A percentile compares a stretch with the other conserved stretches of the same genome.
Evolutionary conservation across 495 filamentous ascomycete species (phyloP).

Genomic region (Elasticomyces elasticus): DNA sequence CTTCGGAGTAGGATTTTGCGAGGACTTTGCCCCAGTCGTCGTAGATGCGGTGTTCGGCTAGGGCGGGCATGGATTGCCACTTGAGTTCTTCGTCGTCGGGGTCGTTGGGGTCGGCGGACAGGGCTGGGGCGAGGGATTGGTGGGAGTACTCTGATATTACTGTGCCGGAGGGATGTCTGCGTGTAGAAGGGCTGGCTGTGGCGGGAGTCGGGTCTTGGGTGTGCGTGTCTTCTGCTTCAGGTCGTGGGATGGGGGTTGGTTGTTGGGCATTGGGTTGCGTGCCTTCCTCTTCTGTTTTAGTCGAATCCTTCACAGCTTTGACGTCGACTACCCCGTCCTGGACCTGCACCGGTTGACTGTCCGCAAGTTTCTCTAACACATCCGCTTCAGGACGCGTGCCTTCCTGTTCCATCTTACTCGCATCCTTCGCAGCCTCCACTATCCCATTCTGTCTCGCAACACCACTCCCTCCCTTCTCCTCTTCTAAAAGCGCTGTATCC

Average conservation of each 20-base stretch:
- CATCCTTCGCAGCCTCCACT: too few species aligned
- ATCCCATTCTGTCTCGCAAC: too few species aligned
- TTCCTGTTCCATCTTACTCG: too few species aligned
- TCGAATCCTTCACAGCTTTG: not conserved
- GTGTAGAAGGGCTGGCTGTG: not conserved
- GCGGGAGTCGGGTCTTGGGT: not conserved
- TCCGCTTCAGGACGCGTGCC: too few species aligned
- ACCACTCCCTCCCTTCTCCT: too few species aligned
- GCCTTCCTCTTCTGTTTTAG: not conserved
- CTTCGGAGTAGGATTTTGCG: conserved; percentile 60
- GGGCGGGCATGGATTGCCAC: conserved; percentile 92
- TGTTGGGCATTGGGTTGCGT: too few species aligned
- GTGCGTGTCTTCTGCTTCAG: not conserved
- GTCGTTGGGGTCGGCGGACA: conserved; percentile 32
- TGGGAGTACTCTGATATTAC: conserved; percentile 76
- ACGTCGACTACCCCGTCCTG: not conserved
- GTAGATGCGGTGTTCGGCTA: conserved; percentile 85
- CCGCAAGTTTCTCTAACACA: too few species aligned
- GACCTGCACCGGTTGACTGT: too few species aligned
- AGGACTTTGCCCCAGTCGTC: conserved; percentile 85
- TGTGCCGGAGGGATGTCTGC: not conserved
- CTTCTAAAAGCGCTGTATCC: too few species aligned
- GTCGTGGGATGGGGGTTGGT: too few species aligned
- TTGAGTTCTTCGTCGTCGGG: conserved; percentile 47
- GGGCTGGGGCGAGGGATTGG: conserved; percentile 59